Evolutionary conservation across 2,329 filamentous ascomycete genomes (phyloP).

Genomic region (Coleophoma cylindrospora): DNA sequence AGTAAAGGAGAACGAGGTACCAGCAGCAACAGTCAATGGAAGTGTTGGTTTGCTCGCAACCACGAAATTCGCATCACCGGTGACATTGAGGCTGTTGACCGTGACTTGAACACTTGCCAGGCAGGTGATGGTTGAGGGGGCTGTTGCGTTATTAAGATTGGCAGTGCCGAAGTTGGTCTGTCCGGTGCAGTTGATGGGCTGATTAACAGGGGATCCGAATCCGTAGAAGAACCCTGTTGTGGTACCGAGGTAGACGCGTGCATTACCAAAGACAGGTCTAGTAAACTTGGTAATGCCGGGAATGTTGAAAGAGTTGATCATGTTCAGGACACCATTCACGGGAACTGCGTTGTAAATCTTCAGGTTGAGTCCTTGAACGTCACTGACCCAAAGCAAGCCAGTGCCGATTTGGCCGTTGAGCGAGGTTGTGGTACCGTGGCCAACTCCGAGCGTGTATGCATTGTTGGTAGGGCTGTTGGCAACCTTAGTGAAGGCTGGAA

Average conservation of each 20-base stretch:
- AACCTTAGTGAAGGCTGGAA: conserved; percentile 48
- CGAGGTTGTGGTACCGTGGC: conserved; percentile 51
- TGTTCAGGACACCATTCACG: conserved; percentile 36
- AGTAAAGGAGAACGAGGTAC: conserved; percentile 35
- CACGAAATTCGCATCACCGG: conserved; percentile 32
- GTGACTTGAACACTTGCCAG: conserved; percentile 38
- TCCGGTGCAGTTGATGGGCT: conserved; percentile 47
- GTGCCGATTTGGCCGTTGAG: conserved; percentile 47
- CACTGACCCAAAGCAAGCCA: conserved; percentile 50
- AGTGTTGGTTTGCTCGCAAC: conserved; percentile 25
- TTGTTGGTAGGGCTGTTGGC: conserved; percentile 43
- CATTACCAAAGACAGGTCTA: conserved; percentile 52
- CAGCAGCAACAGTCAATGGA: conserved; percentile 29
- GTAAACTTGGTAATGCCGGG: conserved; percentile 50
- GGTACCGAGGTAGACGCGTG: conserved; percentile 48
- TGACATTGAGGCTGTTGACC: conserved; percentile 33
- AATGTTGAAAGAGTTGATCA: conserved; percentile 46
- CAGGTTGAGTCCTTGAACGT: conserved; percentile 47
- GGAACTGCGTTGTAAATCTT: conserved; percentile 49
- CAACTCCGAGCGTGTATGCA: conserved; percentile 48
- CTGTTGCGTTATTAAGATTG: conserved; percentile 32
- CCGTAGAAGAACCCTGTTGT: conserved; percentile 46
- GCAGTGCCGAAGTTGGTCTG: conserved; percentile 41
- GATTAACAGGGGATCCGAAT: conserved; percentile 49
- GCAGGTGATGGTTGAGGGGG: conserved; percentile 37